These are phyloP conservation scores for Xylaria sp. DNA, from an alignment of 2,329 filamentous ascomycete species.

Conservation along the genomic window DNA sequence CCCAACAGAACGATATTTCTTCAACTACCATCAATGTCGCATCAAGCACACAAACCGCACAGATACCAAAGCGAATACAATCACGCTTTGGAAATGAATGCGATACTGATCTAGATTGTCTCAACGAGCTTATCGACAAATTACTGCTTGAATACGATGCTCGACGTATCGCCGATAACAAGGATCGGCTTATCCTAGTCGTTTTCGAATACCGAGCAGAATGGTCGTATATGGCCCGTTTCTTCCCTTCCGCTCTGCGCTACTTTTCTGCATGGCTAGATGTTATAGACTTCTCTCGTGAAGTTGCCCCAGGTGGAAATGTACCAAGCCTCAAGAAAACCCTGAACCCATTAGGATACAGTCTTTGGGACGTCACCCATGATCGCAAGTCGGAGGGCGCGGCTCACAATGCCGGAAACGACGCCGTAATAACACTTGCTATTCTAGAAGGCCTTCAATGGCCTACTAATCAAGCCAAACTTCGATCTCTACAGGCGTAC, in stretches of 20 bases:
- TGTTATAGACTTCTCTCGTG: constrained; percentile 26
- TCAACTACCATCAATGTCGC: constrained; percentile 25
- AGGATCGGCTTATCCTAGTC: constrained; percentile 26
- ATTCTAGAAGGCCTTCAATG: constrained; percentile 24
- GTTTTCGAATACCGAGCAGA: constrained; percentile 23
- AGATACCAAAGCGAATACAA: constrained; percentile 22
- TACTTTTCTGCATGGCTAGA: constrained; percentile 29
- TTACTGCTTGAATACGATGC: constrained; percentile 25
- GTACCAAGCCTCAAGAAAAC: constrained; percentile 30
- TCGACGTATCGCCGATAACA: constrained; percentile 23
- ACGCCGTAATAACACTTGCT: constrained; percentile 24
- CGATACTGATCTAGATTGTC: constrained; percentile 22
- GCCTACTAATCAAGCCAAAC: constrained; percentile 23
- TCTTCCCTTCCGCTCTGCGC: constrained; percentile 24
- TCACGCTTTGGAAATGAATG: constrained; percentile 22
- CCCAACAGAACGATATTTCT: constrained; percentile 25
- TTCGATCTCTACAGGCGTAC: constrained; percentile 23
- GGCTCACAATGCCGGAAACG: constrained; percentile 27
- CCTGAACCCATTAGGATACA: constrained; percentile 17
- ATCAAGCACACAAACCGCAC: constrained; percentile 23
- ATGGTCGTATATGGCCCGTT: constrained; percentile 24
- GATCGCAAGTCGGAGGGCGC: constrained; percentile 26
- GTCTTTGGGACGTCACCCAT: constrained; percentile 19
- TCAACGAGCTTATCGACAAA: constrained; percentile 21
- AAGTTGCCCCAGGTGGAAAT: constrained; percentile 25